Conservation (phyloP, 2,329 filamentous ascomycete genomes). For the Neospermospora avenae region DNA sequence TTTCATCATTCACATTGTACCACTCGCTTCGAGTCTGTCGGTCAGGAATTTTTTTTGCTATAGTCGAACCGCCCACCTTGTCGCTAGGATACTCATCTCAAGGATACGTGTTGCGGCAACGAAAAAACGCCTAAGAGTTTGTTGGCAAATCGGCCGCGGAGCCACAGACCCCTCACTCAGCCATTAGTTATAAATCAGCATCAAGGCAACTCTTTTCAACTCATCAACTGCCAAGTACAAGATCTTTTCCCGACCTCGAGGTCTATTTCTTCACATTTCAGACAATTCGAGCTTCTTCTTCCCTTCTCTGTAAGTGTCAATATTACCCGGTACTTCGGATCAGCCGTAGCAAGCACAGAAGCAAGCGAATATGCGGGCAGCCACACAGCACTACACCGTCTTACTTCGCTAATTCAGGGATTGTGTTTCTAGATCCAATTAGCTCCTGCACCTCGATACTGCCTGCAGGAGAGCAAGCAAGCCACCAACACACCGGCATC, state of each 20-base stretch:
- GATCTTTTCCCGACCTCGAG: background rate
- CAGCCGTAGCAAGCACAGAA: conserved; percentile 13
- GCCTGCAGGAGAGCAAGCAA: background rate
- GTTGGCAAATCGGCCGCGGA: background rate
- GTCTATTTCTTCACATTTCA: background rate
- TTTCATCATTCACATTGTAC: background rate
- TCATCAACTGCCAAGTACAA: background rate
- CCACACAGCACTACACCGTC: conserved; percentile 4
- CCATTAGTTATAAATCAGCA: too few relatives aligned
- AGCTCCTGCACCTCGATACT: background rate
- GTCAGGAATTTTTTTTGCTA: background rate
- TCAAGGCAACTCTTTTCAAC: background rate
- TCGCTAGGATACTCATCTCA: background rate
- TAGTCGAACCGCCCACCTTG: background rate
- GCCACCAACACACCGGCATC: conserved; percentile 1
- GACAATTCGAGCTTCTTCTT: background rate
- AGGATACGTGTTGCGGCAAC: background rate
- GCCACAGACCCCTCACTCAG: too few relatives aligned
- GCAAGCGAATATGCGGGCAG: conserved; percentile 1
- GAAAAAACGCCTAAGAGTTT: background rate
- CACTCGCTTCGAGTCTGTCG: background rate
- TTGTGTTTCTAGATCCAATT: background rate
- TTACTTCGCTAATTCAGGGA: conserved; percentile 1
- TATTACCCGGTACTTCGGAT: conserved; percentile 19
- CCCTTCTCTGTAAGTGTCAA: background rate